Base-by-base conservation (phyloP, 2,329 filamentous ascomycete genomes). In the Tolypocladium ophioglossoides region DNA sequence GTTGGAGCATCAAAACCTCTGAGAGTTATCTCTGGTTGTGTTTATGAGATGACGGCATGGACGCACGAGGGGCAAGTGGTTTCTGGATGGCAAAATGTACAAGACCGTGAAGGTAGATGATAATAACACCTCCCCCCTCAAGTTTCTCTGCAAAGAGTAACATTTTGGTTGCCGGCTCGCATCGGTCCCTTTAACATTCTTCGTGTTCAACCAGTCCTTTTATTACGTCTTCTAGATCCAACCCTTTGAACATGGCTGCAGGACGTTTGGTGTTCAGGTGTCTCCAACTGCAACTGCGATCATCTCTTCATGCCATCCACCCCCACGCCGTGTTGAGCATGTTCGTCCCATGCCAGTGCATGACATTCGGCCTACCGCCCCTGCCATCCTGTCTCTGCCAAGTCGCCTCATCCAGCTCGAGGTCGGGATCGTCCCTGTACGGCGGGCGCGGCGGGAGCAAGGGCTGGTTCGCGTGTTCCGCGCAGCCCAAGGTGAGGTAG, bases 71-170 rank as follows among this genome's bases (percentile, higher is more conserved):
- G 24, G 10, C 46, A 22, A 64, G 64, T 68, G 66, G 70, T 66
- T 70, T 69, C 72, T 59, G 58, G 58, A 72, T 74, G 70, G 46
- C 53, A 52, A 47, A 46, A 54, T 55, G 56, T 59, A 53, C 46
- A 50, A 55, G 47, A 71, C 62, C 70, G 68, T 66, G 68, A 61
- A 66, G 64, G 61, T 75, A 75, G 69, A 72, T 69, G 66, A 73
- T 78, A 80, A 80, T 78, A 72, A 70, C 70, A 77, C 71, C 75
- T 81, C 79, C 75, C 78, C 78, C 73, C 78, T 81, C 78, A 76
- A 65, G 24, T n/a, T 16, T 30, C 50, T 46, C 11, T 24, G 39
- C n/a, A 24, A 27, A 30, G 24, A 30, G 14, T 46, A n/a, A 4
- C 24, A 46, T 9, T 30, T n/a, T 5, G 22, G 14, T 11, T 30